Base-by-base conservation (phyloP, 2,329 filamentous ascomycete genomes). In the Penicillium verrucosum region DNA sequence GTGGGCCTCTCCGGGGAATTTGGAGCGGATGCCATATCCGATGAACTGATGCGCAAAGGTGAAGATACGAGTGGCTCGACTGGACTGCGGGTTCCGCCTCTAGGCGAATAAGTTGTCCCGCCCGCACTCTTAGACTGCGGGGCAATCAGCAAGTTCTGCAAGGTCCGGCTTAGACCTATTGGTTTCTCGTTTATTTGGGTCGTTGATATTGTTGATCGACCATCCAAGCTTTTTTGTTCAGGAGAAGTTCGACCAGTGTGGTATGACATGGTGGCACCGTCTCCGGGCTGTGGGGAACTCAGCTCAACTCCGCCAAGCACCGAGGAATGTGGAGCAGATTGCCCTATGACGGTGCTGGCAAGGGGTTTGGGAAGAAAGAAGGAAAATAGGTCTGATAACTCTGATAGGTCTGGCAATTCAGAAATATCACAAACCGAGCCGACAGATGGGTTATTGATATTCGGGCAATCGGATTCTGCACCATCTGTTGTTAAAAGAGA, bases 61-160 rank as follows among this genome's bases (percentile, higher is more conserved):
- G 70, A 72, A 38, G 69, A 70, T 42, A 64, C 48, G 27, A 68
- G 60, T 42, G 64, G 64, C 37, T 69, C 68, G 42, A 65, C 66
- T 47, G 65, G 59, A 51, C 54, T 64, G 57, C 57, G 62, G 51
- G 44, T 58, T 51, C 58, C 56, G 60, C 57, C 60, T 60, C 61
- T 62, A 37, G 68, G 64, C 46, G 71, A 65, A 49, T 36, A 53
- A 48, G 69, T 63, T 54, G 69, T 70, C 53, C 72, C 68, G 55
- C 75, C 73, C 54, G 72, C 73, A 59, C 75, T 73, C 50, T 74
- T 61, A 43, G 55, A 56, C 41, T 68, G 64, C 57, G 62, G 62
- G 38, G 67, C 61, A 52, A 68, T 79, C 56, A 88, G 78, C 82
- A 89, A 85, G 72, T 85, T 89, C 64, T 87, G 82, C 52, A 89